phyloP scores from a whole-genome alignment of 805 yeast genomes.

The Kluyveromyces siamensis region DNA sequence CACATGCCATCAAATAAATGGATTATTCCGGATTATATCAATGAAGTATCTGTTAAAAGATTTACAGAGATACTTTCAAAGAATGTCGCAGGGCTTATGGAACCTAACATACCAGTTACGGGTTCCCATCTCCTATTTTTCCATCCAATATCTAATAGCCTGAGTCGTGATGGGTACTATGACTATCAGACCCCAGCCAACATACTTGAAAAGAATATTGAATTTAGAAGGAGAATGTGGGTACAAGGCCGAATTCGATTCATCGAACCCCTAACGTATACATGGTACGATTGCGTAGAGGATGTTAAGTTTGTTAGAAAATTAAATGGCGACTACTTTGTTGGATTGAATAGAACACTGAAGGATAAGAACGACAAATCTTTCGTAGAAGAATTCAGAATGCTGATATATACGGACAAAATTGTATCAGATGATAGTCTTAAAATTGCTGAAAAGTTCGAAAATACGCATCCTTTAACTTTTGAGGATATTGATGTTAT shows the following conservation, averaged over 20 bases:
- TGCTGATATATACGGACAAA: constrained; percentile 52
- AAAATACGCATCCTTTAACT: constrained; percentile 21
- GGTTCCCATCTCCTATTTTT: constrained; percentile 49
- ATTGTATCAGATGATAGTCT: not conserved
- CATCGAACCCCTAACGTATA: constrained; percentile 28
- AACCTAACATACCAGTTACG: not conserved
- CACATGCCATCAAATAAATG: not conserved
- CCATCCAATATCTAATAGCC: constrained; percentile 42
- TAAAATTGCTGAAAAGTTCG: not conserved
- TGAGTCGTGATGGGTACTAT: constrained; percentile 75
- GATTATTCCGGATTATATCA: not conserved
- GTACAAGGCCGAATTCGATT: constrained; percentile 54
- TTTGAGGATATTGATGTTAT: constrained; percentile 34
- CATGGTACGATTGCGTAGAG: constrained; percentile 45
- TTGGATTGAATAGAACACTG: constrained; percentile 47
- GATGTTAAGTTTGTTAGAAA: constrained; percentile 34
- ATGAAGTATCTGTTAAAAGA: not conserved
- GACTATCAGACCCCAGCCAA: constrained; percentile 58
- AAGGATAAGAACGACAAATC: constrained; percentile 18
- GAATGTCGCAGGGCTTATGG: not conserved
- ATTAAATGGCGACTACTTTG: constrained; percentile 35
- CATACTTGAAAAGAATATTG: constrained; percentile 8
- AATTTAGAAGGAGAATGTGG: constrained; percentile 67
- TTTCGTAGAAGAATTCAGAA: constrained; percentile 43
- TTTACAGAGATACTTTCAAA: not conserved